Percentiles rank a stretch among this genome's conserved stretches.
phyloP scores from a whole-genome alignment of 345 rosid genomes.

The Boechera stricta region DNA sequence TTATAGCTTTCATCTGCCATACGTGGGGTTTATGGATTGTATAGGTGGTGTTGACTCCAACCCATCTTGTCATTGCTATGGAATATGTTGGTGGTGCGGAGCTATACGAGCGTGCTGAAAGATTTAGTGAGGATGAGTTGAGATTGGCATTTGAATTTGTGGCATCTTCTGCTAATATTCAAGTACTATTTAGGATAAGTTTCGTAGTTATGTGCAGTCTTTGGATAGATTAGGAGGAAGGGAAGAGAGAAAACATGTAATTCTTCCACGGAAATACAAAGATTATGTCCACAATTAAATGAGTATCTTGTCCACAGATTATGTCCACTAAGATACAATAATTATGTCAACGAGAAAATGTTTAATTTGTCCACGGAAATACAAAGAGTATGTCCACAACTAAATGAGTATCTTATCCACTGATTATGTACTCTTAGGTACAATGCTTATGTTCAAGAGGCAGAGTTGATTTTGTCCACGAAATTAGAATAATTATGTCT shows the following conservation, averaged over 20 bases:
- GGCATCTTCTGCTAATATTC: background rate
- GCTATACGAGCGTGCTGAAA: slow-evolving; percentile 71
- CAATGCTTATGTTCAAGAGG: too few species aligned
- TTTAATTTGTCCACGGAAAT: too few species aligned
- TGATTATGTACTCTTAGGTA: too few species aligned
- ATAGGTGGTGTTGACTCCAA: slow-evolving; percentile 71
- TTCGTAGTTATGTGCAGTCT: background rate
- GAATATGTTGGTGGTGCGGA: slow-evolving; percentile 63
- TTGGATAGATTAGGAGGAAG: background rate
- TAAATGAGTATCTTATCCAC: too few species aligned
- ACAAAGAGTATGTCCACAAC: too few species aligned
- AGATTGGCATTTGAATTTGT: slow-evolving; percentile 4
- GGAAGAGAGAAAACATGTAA: slow-evolving; percentile 5
- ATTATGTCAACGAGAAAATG: too few species aligned
- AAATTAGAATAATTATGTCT: too few species aligned
- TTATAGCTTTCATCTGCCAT: background rate
- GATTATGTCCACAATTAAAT: too few species aligned
- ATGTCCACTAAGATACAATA: too few species aligned
- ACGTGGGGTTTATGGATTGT: slow-evolving; percentile 7
- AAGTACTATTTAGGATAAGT: background rate
- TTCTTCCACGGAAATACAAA: background rate
- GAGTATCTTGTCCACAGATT: too few species aligned
- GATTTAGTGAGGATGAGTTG: slow-evolving; percentile 82
- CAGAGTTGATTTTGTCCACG: too few species aligned
- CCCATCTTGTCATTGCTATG: slow-evolving; percentile 76